Evolutionary conservation across 805 yeast genomes (phyloP).

Genomic region (Kluyveromyces siamensis): DNA sequence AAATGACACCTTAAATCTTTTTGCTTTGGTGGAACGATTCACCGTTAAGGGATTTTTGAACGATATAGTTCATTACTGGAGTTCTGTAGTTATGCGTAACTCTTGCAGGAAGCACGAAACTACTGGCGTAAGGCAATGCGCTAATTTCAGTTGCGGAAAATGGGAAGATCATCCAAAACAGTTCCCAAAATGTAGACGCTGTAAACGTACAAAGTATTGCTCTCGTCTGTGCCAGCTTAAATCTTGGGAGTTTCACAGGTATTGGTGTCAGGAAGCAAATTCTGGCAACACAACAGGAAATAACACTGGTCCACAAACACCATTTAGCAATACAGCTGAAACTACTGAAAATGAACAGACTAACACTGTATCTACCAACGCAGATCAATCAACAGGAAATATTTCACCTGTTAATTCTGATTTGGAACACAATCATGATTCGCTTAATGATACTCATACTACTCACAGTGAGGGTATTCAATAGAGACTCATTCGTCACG

Average conservation of each 20-base stretch:
- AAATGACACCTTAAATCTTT: constrained; percentile 52
- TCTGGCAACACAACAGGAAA: constrained; percentile 13
- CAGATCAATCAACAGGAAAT: not conserved
- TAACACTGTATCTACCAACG: not conserved
- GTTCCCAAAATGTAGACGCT: constrained; percentile 89
- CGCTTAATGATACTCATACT: too few species aligned
- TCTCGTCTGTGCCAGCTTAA: constrained; percentile 83
- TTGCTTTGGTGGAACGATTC: constrained; percentile 87
- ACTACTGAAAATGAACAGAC: not conserved
- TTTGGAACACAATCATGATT: too few species aligned
- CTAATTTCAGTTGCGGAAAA: constrained; percentile 82
- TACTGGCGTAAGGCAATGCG: constrained; percentile 89
- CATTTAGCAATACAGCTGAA: constrained; percentile 7
- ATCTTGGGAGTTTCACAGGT: constrained; percentile 89
- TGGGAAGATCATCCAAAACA: constrained; percentile 91
- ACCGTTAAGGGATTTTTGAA: constrained; percentile 58
- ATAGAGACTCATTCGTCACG: too few species aligned
- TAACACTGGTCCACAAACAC: constrained; percentile 14
- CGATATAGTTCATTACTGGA: constrained; percentile 88
- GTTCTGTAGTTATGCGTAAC: constrained; percentile 95
- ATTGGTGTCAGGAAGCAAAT: constrained; percentile 70
- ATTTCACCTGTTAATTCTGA: too few species aligned
- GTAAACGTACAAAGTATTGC: constrained; percentile 92
- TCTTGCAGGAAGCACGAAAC: constrained; percentile 86
- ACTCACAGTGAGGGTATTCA: too few species aligned